Percentiles rank a stretch among this genome's conserved stretches.
These are phyloP conservation scores for Neofusicoccum cordaticola DNA, from an alignment of 2,329 filamentous ascomycete genomes.

Conservation along the genomic window DNA sequence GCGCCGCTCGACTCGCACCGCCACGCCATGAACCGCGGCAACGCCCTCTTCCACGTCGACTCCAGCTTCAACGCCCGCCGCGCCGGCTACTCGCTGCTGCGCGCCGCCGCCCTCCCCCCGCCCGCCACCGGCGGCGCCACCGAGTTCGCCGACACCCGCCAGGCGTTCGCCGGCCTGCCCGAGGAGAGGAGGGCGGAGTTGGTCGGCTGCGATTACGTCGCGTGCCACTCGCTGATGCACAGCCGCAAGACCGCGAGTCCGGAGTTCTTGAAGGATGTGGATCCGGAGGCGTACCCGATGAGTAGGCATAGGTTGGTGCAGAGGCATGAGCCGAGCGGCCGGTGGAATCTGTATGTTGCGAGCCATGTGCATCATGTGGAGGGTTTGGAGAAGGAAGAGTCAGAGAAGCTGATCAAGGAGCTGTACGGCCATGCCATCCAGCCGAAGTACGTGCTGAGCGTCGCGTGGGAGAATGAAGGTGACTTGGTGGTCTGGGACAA, in stretches of 20 bases:
- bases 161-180: slow-evolving; percentile 32
- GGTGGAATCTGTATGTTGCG: slow-evolving; percentile 55
- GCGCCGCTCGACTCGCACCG: slow-evolving; percentile 40
- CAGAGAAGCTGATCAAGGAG: slow-evolving; percentile 34
- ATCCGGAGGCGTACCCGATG: slow-evolving; percentile 39
- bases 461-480: slow-evolving; percentile 49
- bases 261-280: slow-evolving; percentile 47
- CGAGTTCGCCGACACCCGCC: slow-evolving; percentile 28
- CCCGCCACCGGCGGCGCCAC: slow-evolving; percentile 27
- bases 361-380: slow-evolving; percentile 55
- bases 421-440: slow-evolving; percentile 50
- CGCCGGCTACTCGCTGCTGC: slow-evolving; percentile 26
- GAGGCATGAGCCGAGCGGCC: slow-evolving; percentile 50
- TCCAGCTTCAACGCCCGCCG: slow-evolving; percentile 30
- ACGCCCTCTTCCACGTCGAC: slow-evolving; percentile 30
- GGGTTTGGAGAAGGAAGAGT: slow-evolving; percentile 33
- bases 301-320: slow-evolving; percentile 51
- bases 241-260: slow-evolving; percentile 53
- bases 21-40: slow-evolving; percentile 42
- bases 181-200: slow-evolving; percentile 26
- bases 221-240: slow-evolving; percentile 46
- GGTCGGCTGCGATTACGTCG: slow-evolving; percentile 23
- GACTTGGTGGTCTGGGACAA: slow-evolving; percentile 62
- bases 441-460: slow-evolving; percentile 45
- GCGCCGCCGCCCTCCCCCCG: slow-evolving; percentile 26